Evolutionary conservation across 139 green algal genomes (phyloP).

Genomic region (Chlorella sp.): DNA sequence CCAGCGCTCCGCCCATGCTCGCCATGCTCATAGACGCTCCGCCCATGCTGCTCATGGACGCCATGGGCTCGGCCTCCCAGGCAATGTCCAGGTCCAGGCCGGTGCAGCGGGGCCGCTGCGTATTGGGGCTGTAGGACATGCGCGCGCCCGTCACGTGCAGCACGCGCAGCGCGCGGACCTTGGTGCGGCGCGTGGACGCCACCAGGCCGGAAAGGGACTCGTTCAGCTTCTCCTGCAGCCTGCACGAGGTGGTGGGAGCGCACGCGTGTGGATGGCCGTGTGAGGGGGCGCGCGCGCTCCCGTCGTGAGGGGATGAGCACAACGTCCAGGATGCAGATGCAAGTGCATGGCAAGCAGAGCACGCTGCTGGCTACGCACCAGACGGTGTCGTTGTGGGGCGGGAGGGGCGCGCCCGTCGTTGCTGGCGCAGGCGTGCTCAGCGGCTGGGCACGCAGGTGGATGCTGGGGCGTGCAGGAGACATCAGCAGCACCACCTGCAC

Average conservation of each 20-base stretch:
- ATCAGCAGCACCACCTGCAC: no score
- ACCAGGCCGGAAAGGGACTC: not conserved
- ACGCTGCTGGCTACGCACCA: not conserved
- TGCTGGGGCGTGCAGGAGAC: no score
- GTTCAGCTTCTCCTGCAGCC: not conserved
- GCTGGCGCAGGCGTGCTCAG: no score
- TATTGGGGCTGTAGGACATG: not conserved
- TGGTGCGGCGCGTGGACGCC: not conserved
- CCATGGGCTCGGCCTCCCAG: not conserved
- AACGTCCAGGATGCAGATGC: not conserved
- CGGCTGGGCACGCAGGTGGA: no score
- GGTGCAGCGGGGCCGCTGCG: not conserved
- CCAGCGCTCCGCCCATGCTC: not conserved
- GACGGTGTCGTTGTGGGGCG: not conserved
- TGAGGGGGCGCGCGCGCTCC: no score
- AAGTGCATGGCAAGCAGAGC: not conserved
- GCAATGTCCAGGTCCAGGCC: not conserved
- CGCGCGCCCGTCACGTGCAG: not conserved
- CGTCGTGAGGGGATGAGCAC: not conserved
- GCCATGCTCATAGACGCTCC: no score
- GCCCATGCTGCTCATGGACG: not conserved
- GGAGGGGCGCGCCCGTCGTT: not conserved
- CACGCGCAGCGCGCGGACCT: not conserved
- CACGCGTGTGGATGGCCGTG: no score
- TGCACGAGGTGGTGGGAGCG: no score